Conservation (phyloP, 371 early-diverging fungal genomes). For the Amoeboaphelidium protococcarum region DNA sequence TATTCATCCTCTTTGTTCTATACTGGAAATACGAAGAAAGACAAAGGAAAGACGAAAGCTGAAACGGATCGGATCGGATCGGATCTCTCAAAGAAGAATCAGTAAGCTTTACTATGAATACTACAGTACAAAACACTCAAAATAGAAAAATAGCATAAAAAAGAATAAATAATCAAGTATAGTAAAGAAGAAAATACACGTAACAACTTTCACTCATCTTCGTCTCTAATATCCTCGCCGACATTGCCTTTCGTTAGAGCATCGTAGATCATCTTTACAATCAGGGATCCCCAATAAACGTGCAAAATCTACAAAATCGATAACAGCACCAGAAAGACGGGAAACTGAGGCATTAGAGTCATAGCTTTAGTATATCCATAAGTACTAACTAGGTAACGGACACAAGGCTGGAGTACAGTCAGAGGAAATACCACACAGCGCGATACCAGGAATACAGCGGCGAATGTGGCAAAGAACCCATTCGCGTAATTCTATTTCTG, state of each 20-base stretch:
- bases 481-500: slow-evolving; percentile 13
- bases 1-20: too few relatives aligned
- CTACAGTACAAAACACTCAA: too few relatives aligned
- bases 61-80: too few relatives aligned
- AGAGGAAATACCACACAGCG: slow-evolving; percentile 11
- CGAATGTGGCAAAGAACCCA: slow-evolving; percentile 19
- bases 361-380: not conserved
- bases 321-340: not conserved
- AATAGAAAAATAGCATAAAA: too few relatives aligned
- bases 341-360: not conserved
- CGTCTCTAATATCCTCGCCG: not conserved
- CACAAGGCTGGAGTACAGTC: slow-evolving; percentile 5
- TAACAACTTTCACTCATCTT: too few relatives aligned
- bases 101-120: too few relatives aligned
- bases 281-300: not conserved
- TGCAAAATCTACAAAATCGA: not conserved
- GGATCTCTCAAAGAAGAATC: too few relatives aligned
- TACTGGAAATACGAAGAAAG: too few relatives aligned
- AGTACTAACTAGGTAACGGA: not conserved
- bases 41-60: too few relatives aligned
- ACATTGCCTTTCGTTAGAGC: not conserved
- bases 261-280: not conserved
- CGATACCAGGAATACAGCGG: slow-evolving; percentile 19
- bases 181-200: too few relatives aligned
- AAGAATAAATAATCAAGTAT: too few relatives aligned